These are phyloP conservation scores for Puccinia hordei DNA, from an alignment of 1,284 basidiomycete species.

Conservation along the genomic window DNA sequence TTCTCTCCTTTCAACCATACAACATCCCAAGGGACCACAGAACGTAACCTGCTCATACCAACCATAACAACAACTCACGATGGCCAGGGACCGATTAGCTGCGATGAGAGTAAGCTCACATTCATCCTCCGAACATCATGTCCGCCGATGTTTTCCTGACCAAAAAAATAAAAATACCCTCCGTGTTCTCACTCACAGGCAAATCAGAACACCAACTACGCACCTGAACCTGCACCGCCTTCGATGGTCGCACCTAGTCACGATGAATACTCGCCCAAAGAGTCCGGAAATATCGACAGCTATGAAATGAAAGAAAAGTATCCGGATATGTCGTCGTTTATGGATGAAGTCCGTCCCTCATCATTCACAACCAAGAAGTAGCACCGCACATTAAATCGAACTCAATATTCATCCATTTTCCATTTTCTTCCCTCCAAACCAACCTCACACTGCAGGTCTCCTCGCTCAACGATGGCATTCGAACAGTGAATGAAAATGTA, in stretches of 20 bases:
- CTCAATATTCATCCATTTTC: neutral
- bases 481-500: conserved; percentile 42
- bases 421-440: too few species aligned
- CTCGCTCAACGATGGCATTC: conserved; percentile 42
- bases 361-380: neutral
- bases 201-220: conserved; percentile 15
- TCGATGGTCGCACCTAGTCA: neutral
- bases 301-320: conserved; percentile 47
- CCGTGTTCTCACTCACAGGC: neutral
- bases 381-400: neutral
- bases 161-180: neutral
- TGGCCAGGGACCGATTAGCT: conserved; percentile 47
- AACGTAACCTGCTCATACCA: neutral
- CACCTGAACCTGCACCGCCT: conserved; percentile 19
- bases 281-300: conserved; percentile 25
- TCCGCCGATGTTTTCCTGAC: neutral
- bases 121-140: neutral
- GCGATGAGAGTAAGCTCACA: conserved; percentile 38
- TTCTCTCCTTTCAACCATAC: neutral
- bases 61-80: conserved; percentile 7
- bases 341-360: conserved; percentile 31
- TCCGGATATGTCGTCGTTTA: conserved; percentile 41
- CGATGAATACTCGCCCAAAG: conserved; percentile 3
- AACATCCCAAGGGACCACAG: neutral
- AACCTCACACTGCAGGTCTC: conserved; percentile 20